These are phyloP conservation scores for Aristolochia contorta DNA, from an alignment of 164 flowering plant genomes.

Conservation along the genomic window DNA sequence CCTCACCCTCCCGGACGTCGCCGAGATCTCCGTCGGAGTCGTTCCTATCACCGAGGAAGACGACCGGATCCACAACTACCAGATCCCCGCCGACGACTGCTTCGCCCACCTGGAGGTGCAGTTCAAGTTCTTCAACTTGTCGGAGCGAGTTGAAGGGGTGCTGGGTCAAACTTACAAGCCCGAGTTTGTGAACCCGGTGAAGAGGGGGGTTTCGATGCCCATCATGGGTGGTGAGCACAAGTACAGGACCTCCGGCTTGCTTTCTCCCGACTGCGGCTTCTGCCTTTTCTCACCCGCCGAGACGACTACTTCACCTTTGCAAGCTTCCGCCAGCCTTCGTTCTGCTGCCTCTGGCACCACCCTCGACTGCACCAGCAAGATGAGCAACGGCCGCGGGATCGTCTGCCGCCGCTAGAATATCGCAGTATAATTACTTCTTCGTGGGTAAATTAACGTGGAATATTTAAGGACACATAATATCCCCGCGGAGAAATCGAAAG, in stretches of 20 bases:
- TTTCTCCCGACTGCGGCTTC: conserved; percentile 15
- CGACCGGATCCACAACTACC: conserved; percentile 25
- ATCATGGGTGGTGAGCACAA: conserved; percentile 28
- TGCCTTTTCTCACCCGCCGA: conserved; percentile 16
- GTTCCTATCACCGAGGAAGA: conserved; percentile 23
- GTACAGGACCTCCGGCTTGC: conserved; percentile 17
- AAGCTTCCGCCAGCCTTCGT: no score
- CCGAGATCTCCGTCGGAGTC: conserved; percentile 20
- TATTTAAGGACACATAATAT: no score
- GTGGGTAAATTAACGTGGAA: no score
- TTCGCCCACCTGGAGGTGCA: conserved; percentile 34
- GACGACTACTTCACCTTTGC: no score
- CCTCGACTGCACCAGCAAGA: conserved; percentile 14
- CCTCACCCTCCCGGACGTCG: conserved; percentile 6
- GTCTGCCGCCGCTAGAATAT: conserved; percentile 15
- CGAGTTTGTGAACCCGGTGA: conserved; percentile 20
- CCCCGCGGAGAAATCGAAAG: no score
- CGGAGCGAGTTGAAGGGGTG: conserved; percentile 21
- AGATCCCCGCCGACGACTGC: conserved; percentile 23
- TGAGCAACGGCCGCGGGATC: conserved; percentile 17
- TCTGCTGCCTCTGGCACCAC: no score
- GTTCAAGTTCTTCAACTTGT: conserved; percentile 22
- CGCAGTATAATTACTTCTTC: no score
- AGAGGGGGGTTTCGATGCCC: conserved; percentile 25
- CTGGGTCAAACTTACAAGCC: conserved; percentile 23